Evolutionary conservation across 306 rosid genomes (phyloP).

Genomic region (Alnus glutinosa): DNA sequence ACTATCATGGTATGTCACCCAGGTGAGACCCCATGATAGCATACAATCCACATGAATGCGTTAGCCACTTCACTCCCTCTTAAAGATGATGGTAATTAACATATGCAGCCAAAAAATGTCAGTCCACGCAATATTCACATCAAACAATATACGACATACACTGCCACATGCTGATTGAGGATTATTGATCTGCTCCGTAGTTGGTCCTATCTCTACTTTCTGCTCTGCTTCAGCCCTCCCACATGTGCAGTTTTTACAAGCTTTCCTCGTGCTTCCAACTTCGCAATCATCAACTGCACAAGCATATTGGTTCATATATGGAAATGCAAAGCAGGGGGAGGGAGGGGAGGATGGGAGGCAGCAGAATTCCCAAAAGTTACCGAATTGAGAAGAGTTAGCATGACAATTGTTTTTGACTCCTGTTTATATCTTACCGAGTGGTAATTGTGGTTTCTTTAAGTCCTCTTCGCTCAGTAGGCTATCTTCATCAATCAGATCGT

Average conservation of each 20-base stretch:
- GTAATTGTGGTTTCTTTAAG: conserved; percentile 69
- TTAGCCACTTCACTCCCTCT: background rate
- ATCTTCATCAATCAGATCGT: conserved; percentile 92
- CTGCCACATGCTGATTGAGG: conserved; percentile 95
- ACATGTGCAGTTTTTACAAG: conserved; percentile 90
- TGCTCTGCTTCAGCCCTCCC: conserved; percentile 95
- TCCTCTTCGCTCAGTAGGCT: conserved; percentile 88
- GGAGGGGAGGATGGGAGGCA: background rate
- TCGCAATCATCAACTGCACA: conserved; percentile 75
- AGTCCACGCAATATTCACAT: conserved; percentile 5
- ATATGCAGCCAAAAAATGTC: background rate
- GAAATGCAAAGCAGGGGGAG: background rate
- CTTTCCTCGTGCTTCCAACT: conserved; percentile 82
- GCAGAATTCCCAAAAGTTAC: background rate
- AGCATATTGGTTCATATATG: conserved; percentile 18
- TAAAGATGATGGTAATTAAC: background rate
- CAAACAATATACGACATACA: conserved; percentile 42
- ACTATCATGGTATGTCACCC: background rate
- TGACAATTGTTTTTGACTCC: background rate
- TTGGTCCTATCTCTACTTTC: conserved; percentile 65
- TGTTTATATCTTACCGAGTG: conserved; percentile 44
- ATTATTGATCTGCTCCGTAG: conserved; percentile 68
- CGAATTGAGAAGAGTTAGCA: background rate
- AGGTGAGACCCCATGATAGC: background rate
- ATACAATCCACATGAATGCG: background rate